A percentile compares a stretch with the other conserved stretches of the same genome.
Evolutionary conservation across 2,329 filamentous ascomycete species (phyloP).

Genomic region (Didymella pinodella): DNA sequence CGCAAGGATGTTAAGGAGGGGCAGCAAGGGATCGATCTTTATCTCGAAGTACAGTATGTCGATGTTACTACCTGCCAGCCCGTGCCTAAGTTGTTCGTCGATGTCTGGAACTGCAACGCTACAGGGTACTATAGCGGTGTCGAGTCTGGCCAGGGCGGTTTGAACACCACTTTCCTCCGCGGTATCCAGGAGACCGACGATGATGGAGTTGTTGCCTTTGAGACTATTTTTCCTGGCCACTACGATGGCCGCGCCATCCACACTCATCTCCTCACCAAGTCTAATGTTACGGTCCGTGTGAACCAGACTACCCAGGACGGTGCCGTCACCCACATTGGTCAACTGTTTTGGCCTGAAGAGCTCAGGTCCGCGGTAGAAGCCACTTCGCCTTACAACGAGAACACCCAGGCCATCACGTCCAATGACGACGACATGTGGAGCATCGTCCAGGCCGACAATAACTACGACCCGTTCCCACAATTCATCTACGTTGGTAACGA

Average conservation of each 20-base stretch:
- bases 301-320: conserved; percentile 54
- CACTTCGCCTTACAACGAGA: conserved; percentile 51
- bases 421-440: conserved; percentile 42
- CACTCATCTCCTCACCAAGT: conserved; percentile 49
- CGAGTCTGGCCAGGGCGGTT: conserved; percentile 52
- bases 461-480: conserved; percentile 36
- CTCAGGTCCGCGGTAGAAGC: conserved; percentile 51
- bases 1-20: conserved; percentile 57
- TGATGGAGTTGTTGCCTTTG: conserved; percentile 59
- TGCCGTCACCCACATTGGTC: conserved; percentile 54
- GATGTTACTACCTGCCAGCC: conserved; percentile 62
- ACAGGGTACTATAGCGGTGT: conserved; percentile 52
- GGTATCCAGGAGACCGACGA: conserved; percentile 57
- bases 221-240: conserved; percentile 58
- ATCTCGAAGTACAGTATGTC: conserved; percentile 61
- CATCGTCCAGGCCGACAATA: conserved; percentile 33
- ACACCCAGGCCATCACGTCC: conserved; percentile 31
- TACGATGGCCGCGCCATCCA: conserved; percentile 41
- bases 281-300: conserved; percentile 44
- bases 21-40: conserved; percentile 57
- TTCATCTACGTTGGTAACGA: conserved; percentile 35
- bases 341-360: conserved; percentile 55
- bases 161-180: conserved; percentile 53
- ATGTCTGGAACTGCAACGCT: conserved; percentile 58
- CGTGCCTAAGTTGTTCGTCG: conserved; percentile 56